Base-by-base conservation (phyloP, 2,329 filamentous ascomycete species). In the Pochonia chlamydosporia region DNA sequence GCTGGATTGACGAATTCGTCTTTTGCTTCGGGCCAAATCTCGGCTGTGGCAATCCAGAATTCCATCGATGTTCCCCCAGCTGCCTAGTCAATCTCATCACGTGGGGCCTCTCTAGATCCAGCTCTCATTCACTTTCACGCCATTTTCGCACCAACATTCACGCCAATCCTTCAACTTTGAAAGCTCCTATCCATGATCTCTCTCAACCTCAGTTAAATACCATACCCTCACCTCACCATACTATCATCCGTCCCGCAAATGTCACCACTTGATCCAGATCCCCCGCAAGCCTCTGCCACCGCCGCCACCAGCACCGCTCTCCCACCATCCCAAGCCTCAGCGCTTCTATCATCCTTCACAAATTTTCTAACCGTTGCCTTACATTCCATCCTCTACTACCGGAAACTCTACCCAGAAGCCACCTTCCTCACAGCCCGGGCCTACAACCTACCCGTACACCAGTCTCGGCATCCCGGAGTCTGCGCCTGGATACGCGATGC, bases 401-500 rank as follows among this genome's bases (percentile, higher is more conserved):
- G 91, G 56, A 67, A 68, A 50, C 81, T 96, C 59, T 96, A 96
- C 66, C 89, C 91, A 0, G 66, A 71, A 42, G 69, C 79, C 24
- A 88, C 89, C 30, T 96, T 96, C 69, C 78, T 92, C 49, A 81
- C 85, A 36, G 80, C 85, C 33, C 81, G 85, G 53, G 89, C 88
- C 58, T 91, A 91, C 74, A 90, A 92, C 68, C 83, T 89, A 49
- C 79, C 89, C 25, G 85, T 95, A 40, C 85, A 87, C 58, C 90
- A 96, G 63, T 92, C 82, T 50, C 85, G 90, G 49, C 90, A 96
- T 65, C 89, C 91, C 0, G 80, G 81, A 56, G 86, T 96, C 54
- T 95, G 89, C 74, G 72, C 81, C 58, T 96, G 91, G 87, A 82
- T 96, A 66, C 80, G 76, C 61, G 87, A 93, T 63, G 89, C 90